Conservation (phyloP, 257 asterid genomes). For the Solanum gracilifrons region DNA sequence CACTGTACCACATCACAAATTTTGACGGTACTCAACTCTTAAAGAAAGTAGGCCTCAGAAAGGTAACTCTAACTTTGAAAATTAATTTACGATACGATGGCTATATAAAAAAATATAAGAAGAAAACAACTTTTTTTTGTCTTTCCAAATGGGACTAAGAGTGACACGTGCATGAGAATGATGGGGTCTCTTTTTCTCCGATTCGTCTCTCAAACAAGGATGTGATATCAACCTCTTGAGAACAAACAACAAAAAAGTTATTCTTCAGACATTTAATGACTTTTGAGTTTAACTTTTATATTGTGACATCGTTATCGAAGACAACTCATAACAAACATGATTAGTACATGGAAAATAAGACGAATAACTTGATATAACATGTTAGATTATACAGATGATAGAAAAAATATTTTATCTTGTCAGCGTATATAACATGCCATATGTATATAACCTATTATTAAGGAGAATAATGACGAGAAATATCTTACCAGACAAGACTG, state of each 20-base stretch:
- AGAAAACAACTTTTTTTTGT: not conserved
- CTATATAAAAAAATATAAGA: not conserved
- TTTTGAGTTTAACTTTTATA: not conserved
- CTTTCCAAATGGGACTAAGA: not conserved
- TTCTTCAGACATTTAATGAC: not conserved
- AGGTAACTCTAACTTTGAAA: not conserved
- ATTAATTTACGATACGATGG: not conserved
- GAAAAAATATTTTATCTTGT: not conserved
- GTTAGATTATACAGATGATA: not conserved
- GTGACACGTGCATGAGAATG: not conserved
- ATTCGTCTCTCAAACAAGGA: not conserved
- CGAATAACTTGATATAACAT: not conserved
- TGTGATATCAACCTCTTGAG: not conserved
- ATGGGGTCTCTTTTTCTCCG: not conserved
- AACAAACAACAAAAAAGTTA: not conserved
- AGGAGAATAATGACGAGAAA: not conserved
- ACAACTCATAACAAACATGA: not conserved
- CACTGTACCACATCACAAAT: not conserved
- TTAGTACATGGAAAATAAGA: not conserved
- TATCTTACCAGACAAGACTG: conserved; percentile 21
- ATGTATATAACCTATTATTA: not conserved
- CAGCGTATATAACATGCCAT: too few species aligned
- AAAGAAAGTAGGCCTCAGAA: not conserved
- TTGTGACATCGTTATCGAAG: not conserved
- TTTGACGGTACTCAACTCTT: not conserved